These are phyloP conservation scores for Cyberlindnera xylosilytica DNA, from an alignment of 805 yeast genomes.

Conservation along the genomic window DNA sequence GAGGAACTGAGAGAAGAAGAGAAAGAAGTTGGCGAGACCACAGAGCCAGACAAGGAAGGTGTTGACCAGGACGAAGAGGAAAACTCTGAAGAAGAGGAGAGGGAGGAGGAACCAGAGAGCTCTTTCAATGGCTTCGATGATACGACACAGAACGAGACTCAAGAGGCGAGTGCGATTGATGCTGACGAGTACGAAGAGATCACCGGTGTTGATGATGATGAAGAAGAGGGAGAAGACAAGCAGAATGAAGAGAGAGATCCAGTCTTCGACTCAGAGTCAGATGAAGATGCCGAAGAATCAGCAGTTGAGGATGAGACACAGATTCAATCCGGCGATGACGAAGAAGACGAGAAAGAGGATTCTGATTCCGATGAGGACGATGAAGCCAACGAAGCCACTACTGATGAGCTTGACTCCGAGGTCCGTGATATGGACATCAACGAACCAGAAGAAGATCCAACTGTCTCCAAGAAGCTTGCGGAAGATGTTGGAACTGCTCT, in stretches of 20 bases:
- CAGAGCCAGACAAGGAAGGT: too few relatives aligned
- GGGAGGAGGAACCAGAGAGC: too few relatives aligned
- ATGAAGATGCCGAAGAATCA: constrained; percentile 8
- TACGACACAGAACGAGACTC: not conserved
- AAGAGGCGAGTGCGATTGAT: not conserved
- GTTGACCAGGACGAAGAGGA: too few relatives aligned
- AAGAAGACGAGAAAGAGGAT: constrained; percentile 1
- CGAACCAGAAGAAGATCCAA: not conserved
- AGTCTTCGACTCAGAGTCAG: constrained; percentile 2
- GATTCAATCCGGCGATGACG: not conserved
- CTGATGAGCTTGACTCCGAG: not conserved
- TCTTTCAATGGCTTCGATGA: constrained; percentile 10
- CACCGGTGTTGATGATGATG: not conserved
- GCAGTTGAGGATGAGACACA: constrained; percentile 1
- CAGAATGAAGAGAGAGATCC: not conserved
- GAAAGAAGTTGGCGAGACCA: too few relatives aligned
- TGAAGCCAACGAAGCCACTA: too few relatives aligned
- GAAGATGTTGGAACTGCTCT: not conserved
- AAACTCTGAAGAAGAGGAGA: constrained; percentile 1
- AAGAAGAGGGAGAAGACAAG: constrained; percentile 2
- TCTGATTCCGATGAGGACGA: constrained; percentile 2
- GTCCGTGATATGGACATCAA: constrained; percentile 2
- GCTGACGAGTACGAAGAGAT: not conserved
- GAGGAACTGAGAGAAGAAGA: too few relatives aligned
- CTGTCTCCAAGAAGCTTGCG: not conserved